phyloP scores from a whole-genome alignment of 768 basidiomycete genomes.

The Boletus rex-veris region DNA sequence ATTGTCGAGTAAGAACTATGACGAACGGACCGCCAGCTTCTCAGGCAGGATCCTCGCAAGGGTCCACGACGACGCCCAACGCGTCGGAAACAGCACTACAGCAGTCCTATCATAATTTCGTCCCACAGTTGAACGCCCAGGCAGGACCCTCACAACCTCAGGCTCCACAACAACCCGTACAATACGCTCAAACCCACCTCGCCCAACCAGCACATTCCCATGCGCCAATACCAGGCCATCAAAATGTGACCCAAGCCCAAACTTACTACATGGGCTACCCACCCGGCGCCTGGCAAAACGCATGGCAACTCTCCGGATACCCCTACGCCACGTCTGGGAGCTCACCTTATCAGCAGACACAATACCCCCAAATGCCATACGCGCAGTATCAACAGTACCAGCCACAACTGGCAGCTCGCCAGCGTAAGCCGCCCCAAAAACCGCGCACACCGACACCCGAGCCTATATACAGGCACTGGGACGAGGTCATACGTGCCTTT shows the following conservation, averaged over 20 bases:
- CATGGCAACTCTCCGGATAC: conserved; percentile 34
- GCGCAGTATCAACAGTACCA: conserved; percentile 34
- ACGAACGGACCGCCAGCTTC: conserved; percentile 40
- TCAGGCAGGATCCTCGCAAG: conserved; percentile 39
- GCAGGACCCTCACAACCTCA: conserved; percentile 16
- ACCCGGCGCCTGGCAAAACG: conserved; percentile 32
- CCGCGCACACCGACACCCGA: conserved; percentile 38
- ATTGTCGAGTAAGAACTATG: conserved; percentile 24
- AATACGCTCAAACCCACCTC: conserved; percentile 20
- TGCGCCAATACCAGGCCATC: conserved; percentile 20
- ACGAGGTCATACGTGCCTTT: conserved; percentile 52
- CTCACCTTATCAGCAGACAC: conserved; percentile 33
- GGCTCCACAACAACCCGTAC: conserved; percentile 9
- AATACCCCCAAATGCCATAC: conserved; percentile 34
- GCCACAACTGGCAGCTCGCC: conserved; percentile 24
- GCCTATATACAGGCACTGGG: conserved; percentile 58
- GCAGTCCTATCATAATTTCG: conserved; percentile 11
- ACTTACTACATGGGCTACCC: conserved; percentile 34
- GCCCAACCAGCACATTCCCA: conserved; percentile 19
- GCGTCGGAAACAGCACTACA: conserved; percentile 7
- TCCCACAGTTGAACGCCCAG: conserved; percentile 14
- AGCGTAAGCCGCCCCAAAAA: conserved; percentile 27
- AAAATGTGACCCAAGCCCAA: conserved; percentile 28
- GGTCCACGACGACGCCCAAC: conserved; percentile 4
- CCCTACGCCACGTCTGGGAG: conserved; percentile 29